phyloP scores from a whole-genome alignment of 1,284 basidiomycete species.

The Erythrobasidium hasegawianum region DNA sequence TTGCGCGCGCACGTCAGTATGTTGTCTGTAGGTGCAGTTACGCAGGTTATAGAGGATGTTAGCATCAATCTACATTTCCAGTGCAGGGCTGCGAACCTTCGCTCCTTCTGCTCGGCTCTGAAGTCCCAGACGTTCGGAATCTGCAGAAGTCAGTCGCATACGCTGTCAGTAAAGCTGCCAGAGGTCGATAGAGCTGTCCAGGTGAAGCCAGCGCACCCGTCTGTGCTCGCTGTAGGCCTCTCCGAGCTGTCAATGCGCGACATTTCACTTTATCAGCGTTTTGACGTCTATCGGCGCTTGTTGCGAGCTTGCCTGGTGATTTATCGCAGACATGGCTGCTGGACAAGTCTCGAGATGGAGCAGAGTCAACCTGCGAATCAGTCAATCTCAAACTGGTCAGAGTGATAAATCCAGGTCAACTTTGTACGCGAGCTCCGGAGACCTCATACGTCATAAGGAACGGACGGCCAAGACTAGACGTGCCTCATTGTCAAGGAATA shows the following conservation, averaged over 20 bases:
- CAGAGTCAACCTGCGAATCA: no score
- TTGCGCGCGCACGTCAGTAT: constrained; percentile 18
- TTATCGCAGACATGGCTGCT: no score
- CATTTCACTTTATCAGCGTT: no score
- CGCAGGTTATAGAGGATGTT: constrained; percentile 2
- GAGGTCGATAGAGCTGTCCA: neutral
- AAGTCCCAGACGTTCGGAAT: constrained; percentile 52
- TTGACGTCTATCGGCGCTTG: no score
- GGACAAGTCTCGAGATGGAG: no score
- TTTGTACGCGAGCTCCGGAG: no score
- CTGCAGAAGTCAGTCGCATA: constrained; percentile 11
- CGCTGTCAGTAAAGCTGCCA: neutral
- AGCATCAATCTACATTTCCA: neutral
- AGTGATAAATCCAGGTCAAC: no score
- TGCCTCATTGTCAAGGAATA: no score
- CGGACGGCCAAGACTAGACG: no score
- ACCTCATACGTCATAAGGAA: no score
- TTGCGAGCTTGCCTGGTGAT: no score
- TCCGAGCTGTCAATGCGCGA: neutral
- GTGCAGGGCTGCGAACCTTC: constrained; percentile 34
- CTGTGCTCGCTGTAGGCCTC: constrained; percentile 8
- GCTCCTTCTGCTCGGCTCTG: constrained; percentile 45
- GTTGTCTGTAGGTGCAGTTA: constrained; percentile 28
- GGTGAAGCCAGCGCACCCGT: neutral
- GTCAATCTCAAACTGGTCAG: no score